phyloP scores from a whole-genome alignment of 306 rosid genomes.

The Vigna radiata region DNA sequence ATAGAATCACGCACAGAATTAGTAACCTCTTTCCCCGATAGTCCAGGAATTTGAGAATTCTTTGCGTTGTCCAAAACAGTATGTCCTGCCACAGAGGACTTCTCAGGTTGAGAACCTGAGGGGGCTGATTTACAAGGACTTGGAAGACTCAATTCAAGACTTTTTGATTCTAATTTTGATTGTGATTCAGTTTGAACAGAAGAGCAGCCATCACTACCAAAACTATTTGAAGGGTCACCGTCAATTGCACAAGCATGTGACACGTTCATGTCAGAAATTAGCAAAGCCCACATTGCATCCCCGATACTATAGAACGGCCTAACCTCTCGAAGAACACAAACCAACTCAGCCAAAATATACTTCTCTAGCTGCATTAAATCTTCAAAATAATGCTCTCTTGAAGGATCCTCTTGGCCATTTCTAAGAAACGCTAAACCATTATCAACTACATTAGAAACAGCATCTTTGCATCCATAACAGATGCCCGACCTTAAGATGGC shows the following conservation, averaged over 20 bases:
- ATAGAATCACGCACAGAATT: slow-evolving; percentile 50
- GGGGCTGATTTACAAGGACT: slow-evolving; percentile 57
- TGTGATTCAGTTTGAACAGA: slow-evolving; percentile 55
- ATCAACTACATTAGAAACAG: slow-evolving; percentile 81
- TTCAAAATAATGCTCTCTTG: slow-evolving; percentile 76
- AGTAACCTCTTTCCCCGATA: slow-evolving; percentile 56
- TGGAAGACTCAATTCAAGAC: slow-evolving; percentile 61
- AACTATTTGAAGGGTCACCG: slow-evolving; percentile 56
- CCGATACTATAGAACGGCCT: slow-evolving; percentile 88
- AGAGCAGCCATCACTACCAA: slow-evolving; percentile 56
- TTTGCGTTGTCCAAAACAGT: slow-evolving; percentile 47
- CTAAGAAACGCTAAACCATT: slow-evolving; percentile 75
- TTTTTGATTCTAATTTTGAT: slow-evolving; percentile 58
- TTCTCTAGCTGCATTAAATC: slow-evolving; percentile 84
- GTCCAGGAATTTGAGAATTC: slow-evolving; percentile 54
- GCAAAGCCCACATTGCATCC: slow-evolving; percentile 96
- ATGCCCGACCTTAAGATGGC: slow-evolving; percentile 83
- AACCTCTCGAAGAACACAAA: slow-evolving; percentile 88
- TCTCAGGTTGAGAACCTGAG: slow-evolving; percentile 57
- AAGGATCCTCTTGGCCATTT: slow-evolving; percentile 83
- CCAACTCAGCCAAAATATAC: slow-evolving; percentile 85
- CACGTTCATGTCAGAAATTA: slow-evolving; percentile 85
- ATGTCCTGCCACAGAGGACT: slow-evolving; percentile 49
- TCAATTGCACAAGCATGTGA: slow-evolving; percentile 92
- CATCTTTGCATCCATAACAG: slow-evolving; percentile 88